Evolutionary conservation across 495 filamentous ascomycete species (phyloP), one percentile per base, ranked within the genome.

Genomic region (Eremomyces bilateralis): DNA sequence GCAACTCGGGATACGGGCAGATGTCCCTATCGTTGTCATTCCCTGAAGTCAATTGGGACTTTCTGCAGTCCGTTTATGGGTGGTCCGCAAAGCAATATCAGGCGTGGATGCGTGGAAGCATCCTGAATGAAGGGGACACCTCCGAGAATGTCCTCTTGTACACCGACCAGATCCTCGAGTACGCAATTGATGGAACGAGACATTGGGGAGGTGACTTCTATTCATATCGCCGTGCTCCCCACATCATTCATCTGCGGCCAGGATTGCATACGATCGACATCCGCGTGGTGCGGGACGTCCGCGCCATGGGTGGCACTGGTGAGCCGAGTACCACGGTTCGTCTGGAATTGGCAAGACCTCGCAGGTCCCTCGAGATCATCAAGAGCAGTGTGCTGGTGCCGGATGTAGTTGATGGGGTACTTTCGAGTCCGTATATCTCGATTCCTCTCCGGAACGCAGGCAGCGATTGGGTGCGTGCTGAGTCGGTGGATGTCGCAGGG

Each of bases 81-180:
- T 73, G 68, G 69, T 50, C 67, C 17, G 65, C 61, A 12, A 45
- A 65, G 12, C 68, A 71, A 44, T 71, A 64, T 45, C 68, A 71
- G 43, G 63, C 64, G 10, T 73, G 67, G 68, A 57, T 58, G 17
- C 51, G 67, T 20, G 65, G 68, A 13, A 45, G 47, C n/a, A 40
- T 73, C 19, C 44, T 43, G 18, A 45, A 69, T 8, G 31, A 32
- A 38, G 25, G 41, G 27, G 17, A 29, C 37, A 19, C 34, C 16
- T 16, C 33, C 8, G 41, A 48, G 35, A 53, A 48, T 16, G 38
- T 68, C 30, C 45, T 56, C 2, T 34, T 70, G 2, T 53, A 60
- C 46, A 53, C 50, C 6, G 53, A 60, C 30, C 41, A 51, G 28
- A 43, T 65, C 20, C 44, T 69, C 3, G 67, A 70, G 34, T 62